Conservation (phyloP, 352 stramenopile genomes). For the Blastocystis sp. region DNA sequence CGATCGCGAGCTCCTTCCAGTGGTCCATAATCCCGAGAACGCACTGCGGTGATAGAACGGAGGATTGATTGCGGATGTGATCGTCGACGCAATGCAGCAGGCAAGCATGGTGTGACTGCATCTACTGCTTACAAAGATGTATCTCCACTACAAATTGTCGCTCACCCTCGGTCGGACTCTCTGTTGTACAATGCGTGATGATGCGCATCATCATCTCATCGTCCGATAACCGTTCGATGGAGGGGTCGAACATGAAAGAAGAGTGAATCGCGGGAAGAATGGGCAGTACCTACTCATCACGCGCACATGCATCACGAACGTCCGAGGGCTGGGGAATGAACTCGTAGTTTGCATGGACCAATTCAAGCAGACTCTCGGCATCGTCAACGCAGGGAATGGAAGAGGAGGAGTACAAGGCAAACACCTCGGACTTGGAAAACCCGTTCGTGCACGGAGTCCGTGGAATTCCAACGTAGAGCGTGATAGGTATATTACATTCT, state of each 20-base stretch:
- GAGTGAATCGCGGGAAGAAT: neutral
- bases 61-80: no score
- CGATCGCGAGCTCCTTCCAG: constrained; percentile 17
- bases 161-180: neutral
- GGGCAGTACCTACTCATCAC: neutral
- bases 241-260: constrained; percentile 4
- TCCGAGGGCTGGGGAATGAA: constrained; percentile 8
- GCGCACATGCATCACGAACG: neutral
- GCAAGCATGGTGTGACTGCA: neutral
- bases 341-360: neutral
- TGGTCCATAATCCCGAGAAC: constrained; percentile 4
- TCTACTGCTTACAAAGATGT: neutral
- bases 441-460: neutral
- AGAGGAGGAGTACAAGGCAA: neutral
- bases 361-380: neutral
- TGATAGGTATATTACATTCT: neutral
- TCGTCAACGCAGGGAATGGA: neutral
- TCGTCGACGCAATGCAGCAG: neutral
- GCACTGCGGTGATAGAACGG: no score
- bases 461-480: neutral
- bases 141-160: neutral
- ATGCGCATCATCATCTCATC: neutral
- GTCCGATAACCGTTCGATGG: neutral
- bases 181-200: neutral
- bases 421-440: neutral